These are phyloP conservation scores for Hamamelis virginiana DNA, from an alignment of 164 flowering plant genomes.

Conservation along the genomic window DNA sequence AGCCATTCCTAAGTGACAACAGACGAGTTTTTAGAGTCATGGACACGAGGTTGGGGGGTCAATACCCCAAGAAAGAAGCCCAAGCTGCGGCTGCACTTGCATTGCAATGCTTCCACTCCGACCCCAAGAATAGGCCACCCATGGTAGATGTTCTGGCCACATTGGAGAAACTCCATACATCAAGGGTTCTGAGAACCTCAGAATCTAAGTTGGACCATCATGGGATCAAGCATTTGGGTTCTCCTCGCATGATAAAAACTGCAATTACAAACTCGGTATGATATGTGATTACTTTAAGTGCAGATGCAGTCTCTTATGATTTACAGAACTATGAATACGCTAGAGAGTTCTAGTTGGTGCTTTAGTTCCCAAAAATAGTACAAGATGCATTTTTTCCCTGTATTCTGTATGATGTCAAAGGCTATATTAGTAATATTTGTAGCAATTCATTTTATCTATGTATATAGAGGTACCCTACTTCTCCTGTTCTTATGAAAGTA, in stretches of 20 bases:
- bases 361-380: too few species aligned
- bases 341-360: too few species aligned
- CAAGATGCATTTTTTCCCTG: too few species aligned
- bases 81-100: slow-evolving; percentile 68
- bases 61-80: slow-evolving; percentile 76
- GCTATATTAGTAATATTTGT: too few species aligned
- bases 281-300: too few species aligned
- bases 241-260: slow-evolving; percentile 10
- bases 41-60: slow-evolving; percentile 86
- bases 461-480: too few species aligned
- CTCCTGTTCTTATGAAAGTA: too few species aligned
- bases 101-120: slow-evolving; percentile 57
- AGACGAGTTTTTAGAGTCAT: slow-evolving; percentile 68
- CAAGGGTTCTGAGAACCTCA: slow-evolving; percentile 29
- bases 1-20: slow-evolving; percentile 60
- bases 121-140: slow-evolving; percentile 61
- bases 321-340: too few species aligned
- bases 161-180: slow-evolving; percentile 44
- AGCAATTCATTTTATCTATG: too few species aligned
- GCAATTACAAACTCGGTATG: neutral
- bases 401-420: too few species aligned
- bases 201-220: slow-evolving; percentile 16
- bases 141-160: slow-evolving; percentile 57
- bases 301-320: too few species aligned
- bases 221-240: slow-evolving; percentile 15